Conservation (phyloP, 345 rosid species). For the Melastoma malabathricum region DNA sequence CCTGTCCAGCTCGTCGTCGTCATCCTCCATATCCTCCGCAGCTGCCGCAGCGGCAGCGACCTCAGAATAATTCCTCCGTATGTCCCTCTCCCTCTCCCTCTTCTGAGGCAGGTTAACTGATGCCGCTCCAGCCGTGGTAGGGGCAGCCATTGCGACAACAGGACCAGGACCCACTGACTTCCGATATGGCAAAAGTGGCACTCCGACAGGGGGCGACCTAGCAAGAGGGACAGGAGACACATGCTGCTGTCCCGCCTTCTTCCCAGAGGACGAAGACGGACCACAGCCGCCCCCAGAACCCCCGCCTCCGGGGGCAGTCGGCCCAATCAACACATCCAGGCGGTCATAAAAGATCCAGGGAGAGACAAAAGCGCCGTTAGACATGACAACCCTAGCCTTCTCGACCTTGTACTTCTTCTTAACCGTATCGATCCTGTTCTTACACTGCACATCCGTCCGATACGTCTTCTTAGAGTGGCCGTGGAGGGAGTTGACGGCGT, state of each 20-base stretch:
- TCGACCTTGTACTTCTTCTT: slow-evolving; percentile 95
- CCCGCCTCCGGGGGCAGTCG: slow-evolving; percentile 4
- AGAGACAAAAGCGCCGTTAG: slow-evolving; percentile 37
- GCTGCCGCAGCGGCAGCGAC: neutral
- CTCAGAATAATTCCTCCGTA: too few species aligned
- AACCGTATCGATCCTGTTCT: slow-evolving; percentile 93
- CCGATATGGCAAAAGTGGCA: too few species aligned
- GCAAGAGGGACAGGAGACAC: too few species aligned
- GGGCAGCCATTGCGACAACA: too few species aligned
- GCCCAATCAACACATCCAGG: slow-evolving; percentile 65
- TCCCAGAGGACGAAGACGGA: too few species aligned
- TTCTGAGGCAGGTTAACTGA: too few species aligned
- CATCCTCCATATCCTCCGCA: slow-evolving; percentile 11
- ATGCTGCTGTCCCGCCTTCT: too few species aligned
- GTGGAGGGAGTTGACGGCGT: slow-evolving; percentile 82
- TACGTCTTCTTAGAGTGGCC: slow-evolving; percentile 73
- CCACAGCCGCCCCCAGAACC: too few species aligned
- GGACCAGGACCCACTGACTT: too few species aligned
- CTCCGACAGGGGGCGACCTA: too few species aligned
- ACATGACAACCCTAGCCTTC: slow-evolving; percentile 58
- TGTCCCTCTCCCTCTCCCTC: too few species aligned
- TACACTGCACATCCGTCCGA: slow-evolving; percentile 96
- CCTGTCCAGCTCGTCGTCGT: slow-evolving; percentile 16
- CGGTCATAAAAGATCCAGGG: slow-evolving; percentile 81
- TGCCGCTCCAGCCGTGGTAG: too few species aligned